Evolutionary conservation across 1,284 basidiomycete species (phyloP), one percentile per base, ranked within the genome.

Genomic region (Puccinia triticina): DNA sequence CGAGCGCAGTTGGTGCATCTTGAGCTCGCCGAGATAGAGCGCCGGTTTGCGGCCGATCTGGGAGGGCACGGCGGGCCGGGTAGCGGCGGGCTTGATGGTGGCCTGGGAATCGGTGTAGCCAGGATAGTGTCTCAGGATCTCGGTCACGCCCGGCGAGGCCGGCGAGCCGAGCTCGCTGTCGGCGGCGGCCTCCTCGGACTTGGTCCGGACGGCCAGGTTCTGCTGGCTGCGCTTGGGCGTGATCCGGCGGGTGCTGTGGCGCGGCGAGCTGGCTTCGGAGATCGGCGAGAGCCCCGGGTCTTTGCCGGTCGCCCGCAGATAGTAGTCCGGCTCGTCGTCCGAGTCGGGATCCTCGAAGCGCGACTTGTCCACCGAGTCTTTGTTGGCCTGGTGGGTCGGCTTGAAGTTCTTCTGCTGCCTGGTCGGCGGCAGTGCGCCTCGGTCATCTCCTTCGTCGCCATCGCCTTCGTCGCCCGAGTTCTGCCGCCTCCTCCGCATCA

Each of bases 1-100:
- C 21, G 79, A 81, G 12, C 79, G 69, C 2, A 81, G 34, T 40
- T 81, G 79, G 40, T 81, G 79, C 79, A 81, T 81, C 57, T 81
- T 81, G 21, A 81, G 55, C 48, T 81, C 79, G n/a, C 79, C 79
- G 53, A 81, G 48, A 57, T 81, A 81, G 12, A 81, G 32, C 26
- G 79, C 79, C 32, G 79, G 79, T 37, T 81, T 73, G 23, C 79
- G 79, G 48, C 71, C 69, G 10, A 81, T 74, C 12, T 46, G 55
- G 2, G 79, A 81, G 7, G 79, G 79, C 23, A 74, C 50, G 37
- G 74, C 26, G 29, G 79, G 29, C 18, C 71, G 77, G 8, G n/a
- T n/a, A n/a, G n/a, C n/a, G n/a, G 77, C 48, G 21, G 18, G 73
- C 50, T 46, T 80, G 53, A 71, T 43, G 23, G 66, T 80, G 18